Conservation (phyloP, 768 basidiomycete species). For the Boletus pseudopeckii region DNA sequence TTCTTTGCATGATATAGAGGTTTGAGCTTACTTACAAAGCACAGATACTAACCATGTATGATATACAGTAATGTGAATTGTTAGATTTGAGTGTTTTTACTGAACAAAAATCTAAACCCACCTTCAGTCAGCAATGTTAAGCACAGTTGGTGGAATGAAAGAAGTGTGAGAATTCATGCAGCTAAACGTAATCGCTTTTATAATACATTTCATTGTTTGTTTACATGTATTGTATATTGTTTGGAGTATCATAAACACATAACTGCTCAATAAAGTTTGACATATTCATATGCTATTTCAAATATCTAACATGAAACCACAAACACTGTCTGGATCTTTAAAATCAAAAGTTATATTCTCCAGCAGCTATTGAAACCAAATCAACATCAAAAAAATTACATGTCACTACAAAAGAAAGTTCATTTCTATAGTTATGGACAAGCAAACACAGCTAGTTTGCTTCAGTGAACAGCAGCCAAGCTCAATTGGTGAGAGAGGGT, state of each 20-base stretch:
- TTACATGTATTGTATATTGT: slow-evolving; percentile 13
- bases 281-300: background rate
- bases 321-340: background rate
- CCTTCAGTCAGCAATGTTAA: background rate
- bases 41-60: background rate
- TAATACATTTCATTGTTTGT: slow-evolving; percentile 9
- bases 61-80: background rate
- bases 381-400: no score
- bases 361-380: no score
- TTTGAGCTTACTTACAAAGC: background rate
- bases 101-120: background rate
- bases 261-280: background rate
- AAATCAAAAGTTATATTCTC: background rate
- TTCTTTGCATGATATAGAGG: background rate
- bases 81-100: background rate
- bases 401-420: no score
- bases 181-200: background rate
- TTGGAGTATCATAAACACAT: background rate
- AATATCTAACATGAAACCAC: background rate
- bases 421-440: no score
- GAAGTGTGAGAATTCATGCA: background rate
- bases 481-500: no score
- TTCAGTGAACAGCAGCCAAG: no score
- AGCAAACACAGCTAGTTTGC: no score
- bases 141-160: background rate